Percentiles rank a stretch among this genome's conserved stretches.
Evolutionary conservation across 2,329 filamentous ascomycete species (phyloP).

Genomic region (Xylariaceae sp.): DNA sequence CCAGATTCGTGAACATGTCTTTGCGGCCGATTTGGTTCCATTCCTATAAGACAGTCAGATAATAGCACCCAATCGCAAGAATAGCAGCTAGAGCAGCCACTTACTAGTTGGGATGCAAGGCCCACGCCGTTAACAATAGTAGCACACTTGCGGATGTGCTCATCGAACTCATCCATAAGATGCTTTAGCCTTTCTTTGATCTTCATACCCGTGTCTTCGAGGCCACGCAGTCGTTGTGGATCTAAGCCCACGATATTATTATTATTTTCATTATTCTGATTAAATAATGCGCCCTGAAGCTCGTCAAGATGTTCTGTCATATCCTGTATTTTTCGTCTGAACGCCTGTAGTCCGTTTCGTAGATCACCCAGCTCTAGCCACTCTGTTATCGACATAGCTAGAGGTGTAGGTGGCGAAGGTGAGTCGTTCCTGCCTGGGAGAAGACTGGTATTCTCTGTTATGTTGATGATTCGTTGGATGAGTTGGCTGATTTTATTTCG

Average conservation of each 20-base stretch:
- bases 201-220: conserved; percentile 7
- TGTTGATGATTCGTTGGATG: conserved; percentile 23
- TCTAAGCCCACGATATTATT: neutral
- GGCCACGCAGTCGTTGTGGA: neutral
- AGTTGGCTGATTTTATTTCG: conserved; percentile 17
- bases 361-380: conserved; percentile 18
- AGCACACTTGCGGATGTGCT: conserved; percentile 38
- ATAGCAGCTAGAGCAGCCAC: neutral
- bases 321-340: conserved; percentile 13
- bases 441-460: conserved; percentile 14
- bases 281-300: conserved; percentile 7
- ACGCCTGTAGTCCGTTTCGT: conserved; percentile 12
- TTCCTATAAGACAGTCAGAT: conserved; percentile 24
- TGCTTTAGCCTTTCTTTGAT: conserved; percentile 34
- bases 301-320: conserved; percentile 16
- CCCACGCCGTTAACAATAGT: conserved; percentile 35
- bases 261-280: neutral
- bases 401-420: neutral
- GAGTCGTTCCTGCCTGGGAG: neutral
- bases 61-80: neutral
- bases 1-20: conserved; percentile 34
- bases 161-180: conserved; percentile 37
- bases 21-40: conserved; percentile 38
- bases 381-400: conserved; percentile 4
- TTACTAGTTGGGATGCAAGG: conserved; percentile 38